Base-by-base conservation (phyloP, 2,329 filamentous ascomycete genomes). In the Alternaria longipes region DNA sequence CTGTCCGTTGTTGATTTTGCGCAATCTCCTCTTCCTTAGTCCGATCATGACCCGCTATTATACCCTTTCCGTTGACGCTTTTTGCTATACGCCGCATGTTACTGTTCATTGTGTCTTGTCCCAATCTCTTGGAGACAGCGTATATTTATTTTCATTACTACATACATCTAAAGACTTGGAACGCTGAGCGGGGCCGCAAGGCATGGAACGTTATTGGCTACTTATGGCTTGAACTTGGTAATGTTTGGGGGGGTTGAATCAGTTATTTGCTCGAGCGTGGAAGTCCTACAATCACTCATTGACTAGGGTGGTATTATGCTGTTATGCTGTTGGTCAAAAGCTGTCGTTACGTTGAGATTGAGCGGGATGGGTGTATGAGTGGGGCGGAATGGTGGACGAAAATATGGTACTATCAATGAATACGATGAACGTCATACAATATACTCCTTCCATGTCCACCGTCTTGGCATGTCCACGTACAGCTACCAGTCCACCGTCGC, bases 1-100 rank as follows among this genome's bases (percentile, higher is more conserved):
- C 22, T 24, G 50, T 50, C 49, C 50, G 20, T 41, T 55, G 57
- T 58, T 22, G 51, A 12, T 46, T 65, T 56, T 18, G 46, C 24
- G 50, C 50, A 26, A 47, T 62, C 53, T 41, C 52, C 20, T 42
- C 50, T 56, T 62, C 63, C 22, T 45, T 59, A 57, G 56, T 62
- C 54, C 65, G 50, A 62, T 71, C 62, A 71, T 66, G 70, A 68
- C 64, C 57, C 56, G 60, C 54, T 63, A 70, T 70, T 73, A 75
- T 75, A 74, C 72, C 72, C 72, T 74, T 71, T 60, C 51, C 51
- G 57, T 59, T 69, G 57, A 38, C 53, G 42, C 56, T 53, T 28
- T 47, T 51, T 50, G 50, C 56, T 47, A 26, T 38, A 40, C 42
- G 40, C 56, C 38, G 26, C 36, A 47, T 51, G 41, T 50, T 36